phyloP scores from a whole-genome alignment of 1,284 basidiomycete genomes.

The Melampsora allii-populina region DNA sequence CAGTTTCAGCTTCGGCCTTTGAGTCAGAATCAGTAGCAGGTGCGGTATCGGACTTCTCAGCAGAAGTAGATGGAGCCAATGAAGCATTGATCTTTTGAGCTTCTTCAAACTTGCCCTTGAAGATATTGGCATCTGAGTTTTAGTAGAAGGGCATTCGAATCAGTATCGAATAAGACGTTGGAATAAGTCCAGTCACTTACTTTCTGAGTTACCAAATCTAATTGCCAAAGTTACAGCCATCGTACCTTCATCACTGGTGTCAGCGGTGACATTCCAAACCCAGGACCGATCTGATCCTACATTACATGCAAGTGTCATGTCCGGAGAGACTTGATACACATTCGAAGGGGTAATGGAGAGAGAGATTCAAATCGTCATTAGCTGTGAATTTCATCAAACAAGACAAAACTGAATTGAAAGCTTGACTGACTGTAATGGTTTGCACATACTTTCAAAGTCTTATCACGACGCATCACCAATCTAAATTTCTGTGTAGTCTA shows the following conservation, averaged over 20 bases:
- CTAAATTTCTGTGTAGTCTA: slow-evolving; percentile 78
- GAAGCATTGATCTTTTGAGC: slow-evolving; percentile 70
- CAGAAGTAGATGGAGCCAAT: slow-evolving; percentile 49
- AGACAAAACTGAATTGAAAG: background rate
- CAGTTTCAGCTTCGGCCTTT: slow-evolving; percentile 44
- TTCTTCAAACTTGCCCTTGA: slow-evolving; percentile 81
- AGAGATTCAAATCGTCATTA: background rate
- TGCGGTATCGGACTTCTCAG: slow-evolving; percentile 50
- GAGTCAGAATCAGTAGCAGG: slow-evolving; percentile 44
- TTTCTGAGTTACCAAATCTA: slow-evolving; percentile 94
- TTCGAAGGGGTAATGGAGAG: background rate
- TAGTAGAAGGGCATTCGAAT: background rate
- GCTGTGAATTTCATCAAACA: background rate
- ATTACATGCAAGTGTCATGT: slow-evolving; percentile 96
- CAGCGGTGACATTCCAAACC: slow-evolving; percentile 97
- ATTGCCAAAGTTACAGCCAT: slow-evolving; percentile 94
- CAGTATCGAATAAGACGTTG: background rate
- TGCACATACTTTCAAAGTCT: slow-evolving; percentile 98
- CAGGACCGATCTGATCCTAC: slow-evolving; percentile 98
- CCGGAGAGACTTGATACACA: slow-evolving; percentile 65
- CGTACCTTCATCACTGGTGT: slow-evolving; percentile 79
- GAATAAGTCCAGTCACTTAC: slow-evolving; percentile 59
- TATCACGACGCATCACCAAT: slow-evolving; percentile 98
- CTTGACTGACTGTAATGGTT: slow-evolving; percentile 83
- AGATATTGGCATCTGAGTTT: slow-evolving; percentile 72